Evolutionary conservation across 768 basidiomycete genomes (phyloP).

Genomic region (Termitomyces sp.): DNA sequence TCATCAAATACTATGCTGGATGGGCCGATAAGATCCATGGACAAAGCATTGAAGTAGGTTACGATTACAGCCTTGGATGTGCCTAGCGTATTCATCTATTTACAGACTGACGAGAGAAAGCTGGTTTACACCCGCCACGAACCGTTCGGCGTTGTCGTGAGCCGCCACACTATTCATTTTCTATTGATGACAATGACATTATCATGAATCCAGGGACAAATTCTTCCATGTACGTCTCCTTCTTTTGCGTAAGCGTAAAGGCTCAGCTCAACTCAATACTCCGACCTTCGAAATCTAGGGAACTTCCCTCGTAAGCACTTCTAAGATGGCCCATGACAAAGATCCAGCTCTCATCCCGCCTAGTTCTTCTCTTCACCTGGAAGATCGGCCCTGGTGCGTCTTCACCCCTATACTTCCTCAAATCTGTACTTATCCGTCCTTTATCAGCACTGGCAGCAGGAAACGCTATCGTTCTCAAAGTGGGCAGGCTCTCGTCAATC

Average conservation of each 20-base stretch:
- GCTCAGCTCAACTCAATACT: background rate
- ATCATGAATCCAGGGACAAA: conserved; percentile 21
- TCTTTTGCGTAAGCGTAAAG: background rate
- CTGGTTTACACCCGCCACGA: conserved; percentile 62
- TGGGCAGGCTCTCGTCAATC: conserved; percentile 1
- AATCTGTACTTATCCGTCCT: no score
- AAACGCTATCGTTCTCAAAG: conserved; percentile 71
- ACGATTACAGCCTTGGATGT: background rate
- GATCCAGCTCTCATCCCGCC: conserved; percentile 14
- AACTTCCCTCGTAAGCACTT: conserved; percentile 52
- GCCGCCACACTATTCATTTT: conserved; percentile 1
- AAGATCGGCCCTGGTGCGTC: conserved; percentile 71
- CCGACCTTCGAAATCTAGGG: conserved; percentile 40
- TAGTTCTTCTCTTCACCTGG: conserved; percentile 64
- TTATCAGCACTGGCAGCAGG: conserved; percentile 69
- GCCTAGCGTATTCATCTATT: background rate
- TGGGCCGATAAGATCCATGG: conserved; percentile 58
- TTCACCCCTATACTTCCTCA: no score
- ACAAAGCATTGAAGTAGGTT: conserved; percentile 42
- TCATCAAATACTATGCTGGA: conserved; percentile 54
- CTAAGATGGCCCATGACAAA: background rate
- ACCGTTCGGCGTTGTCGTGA: conserved; percentile 48
- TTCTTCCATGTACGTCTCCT: conserved; percentile 24
- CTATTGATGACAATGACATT: background rate
- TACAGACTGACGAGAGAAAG: conserved; percentile 40